Conservation (phyloP, 1,139 yeast genomes). For the Zygoascus hellenicus region DNA sequence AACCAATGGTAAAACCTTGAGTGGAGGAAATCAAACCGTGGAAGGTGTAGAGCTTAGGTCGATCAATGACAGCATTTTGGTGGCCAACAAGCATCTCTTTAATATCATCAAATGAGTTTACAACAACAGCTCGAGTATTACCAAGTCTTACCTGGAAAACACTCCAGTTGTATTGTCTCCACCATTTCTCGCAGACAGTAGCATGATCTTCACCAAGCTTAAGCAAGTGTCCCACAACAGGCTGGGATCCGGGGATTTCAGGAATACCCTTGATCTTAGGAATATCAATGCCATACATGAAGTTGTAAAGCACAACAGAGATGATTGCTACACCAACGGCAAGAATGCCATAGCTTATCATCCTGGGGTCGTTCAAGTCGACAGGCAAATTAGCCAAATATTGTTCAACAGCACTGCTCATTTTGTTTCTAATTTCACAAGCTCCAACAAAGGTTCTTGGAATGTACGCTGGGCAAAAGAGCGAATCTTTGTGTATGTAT, state of each 20-base stretch:
- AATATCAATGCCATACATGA: conserved; percentile 22
- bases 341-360: conserved; percentile 3
- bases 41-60: conserved; percentile 57
- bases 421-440: too few relatives aligned
- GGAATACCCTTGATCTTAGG: conserved; percentile 39
- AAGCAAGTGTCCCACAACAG: conserved; percentile 22
- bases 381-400: too few relatives aligned
- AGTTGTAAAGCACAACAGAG: conserved; percentile 13
- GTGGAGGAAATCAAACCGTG: conserved; percentile 54
- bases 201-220: conserved; percentile 24
- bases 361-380: background rate
- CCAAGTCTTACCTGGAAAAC: conserved; percentile 59
- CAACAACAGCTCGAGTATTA: conserved; percentile 46
- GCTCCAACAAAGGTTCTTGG: too few relatives aligned
- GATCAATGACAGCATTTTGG: conserved; percentile 49
- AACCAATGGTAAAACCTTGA: conserved; percentile 61
- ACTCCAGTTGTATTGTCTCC: conserved; percentile 19
- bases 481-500: too few relatives aligned
- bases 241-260: conserved; percentile 35
- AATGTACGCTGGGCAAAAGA: too few relatives aligned
- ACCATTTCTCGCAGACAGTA: conserved; percentile 24
- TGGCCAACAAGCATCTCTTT: conserved; percentile 46
- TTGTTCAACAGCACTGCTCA: too few relatives aligned
- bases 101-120: conserved; percentile 50
- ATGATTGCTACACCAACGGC: conserved; percentile 4